Evolutionary conservation across 495 filamentous ascomycete species (phyloP).

Genomic region (Penicillium atrosanguineum): DNA sequence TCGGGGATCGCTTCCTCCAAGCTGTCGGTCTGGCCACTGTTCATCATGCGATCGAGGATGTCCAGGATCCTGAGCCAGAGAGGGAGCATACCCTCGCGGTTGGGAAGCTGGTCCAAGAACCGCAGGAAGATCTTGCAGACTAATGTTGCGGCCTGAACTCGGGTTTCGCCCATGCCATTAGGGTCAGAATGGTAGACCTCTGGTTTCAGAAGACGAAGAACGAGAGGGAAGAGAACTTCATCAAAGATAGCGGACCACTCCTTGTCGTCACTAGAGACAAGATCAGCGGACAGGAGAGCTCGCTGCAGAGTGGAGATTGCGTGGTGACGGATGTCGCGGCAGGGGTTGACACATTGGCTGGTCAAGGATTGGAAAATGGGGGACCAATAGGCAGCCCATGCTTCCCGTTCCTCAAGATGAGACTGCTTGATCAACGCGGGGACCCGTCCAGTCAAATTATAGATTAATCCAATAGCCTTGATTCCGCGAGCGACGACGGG

Average conservation of each 20-base stretch:
- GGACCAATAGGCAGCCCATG: conserved; percentile 97
- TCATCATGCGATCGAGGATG: conserved; percentile 95
- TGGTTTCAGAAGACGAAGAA: conserved; percentile 83
- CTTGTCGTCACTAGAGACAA: conserved; percentile 71
- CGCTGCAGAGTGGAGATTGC: conserved; percentile 86
- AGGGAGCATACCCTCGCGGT: conserved; percentile 89
- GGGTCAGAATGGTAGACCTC: conserved; percentile 94
- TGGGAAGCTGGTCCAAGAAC: conserved; percentile 79
- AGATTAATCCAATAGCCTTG: conserved; percentile 76
- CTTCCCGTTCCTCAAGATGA: conserved; percentile 85
- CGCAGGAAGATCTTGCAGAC: conserved; percentile 95
- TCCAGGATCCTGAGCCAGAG: conserved; percentile 91
- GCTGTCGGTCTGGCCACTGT: conserved; percentile 89
- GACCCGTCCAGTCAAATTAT: conserved; percentile 73
- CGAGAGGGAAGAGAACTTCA: conserved; percentile 93
- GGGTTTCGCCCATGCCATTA: conserved; percentile 90
- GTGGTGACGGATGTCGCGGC: conserved; percentile 86
- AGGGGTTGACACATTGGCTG: conserved; percentile 90
- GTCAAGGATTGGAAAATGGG: conserved; percentile 89
- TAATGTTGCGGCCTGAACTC: conserved; percentile 86
- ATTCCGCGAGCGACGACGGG: conserved; percentile 73
- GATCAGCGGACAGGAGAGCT: conserved; percentile 74
- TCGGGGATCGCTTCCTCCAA: conserved; percentile 94
- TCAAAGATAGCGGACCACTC: conserved; percentile 96
- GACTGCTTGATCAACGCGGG: conserved; percentile 87